phyloP scores from a whole-genome alignment of 805 yeast genomes.

The Candida khao-thaluensis region DNA sequence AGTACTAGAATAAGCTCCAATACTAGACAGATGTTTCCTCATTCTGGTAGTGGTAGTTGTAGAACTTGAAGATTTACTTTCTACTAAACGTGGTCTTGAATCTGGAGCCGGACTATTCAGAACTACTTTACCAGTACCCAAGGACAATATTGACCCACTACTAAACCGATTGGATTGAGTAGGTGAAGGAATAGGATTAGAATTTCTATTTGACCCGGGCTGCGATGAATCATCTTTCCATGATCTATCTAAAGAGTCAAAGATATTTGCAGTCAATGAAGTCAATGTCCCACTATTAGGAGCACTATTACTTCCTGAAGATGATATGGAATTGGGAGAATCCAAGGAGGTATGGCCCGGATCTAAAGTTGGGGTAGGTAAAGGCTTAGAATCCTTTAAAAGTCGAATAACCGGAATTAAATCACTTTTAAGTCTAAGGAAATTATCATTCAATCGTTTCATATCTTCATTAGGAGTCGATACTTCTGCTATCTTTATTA shows the following conservation, averaged over 20 bases:
- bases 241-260: slow-evolving; percentile 3
- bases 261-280: slow-evolving; percentile 3
- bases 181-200: slow-evolving; percentile 22
- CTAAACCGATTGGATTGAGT: slow-evolving; percentile 37
- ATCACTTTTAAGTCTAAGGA: slow-evolving; percentile 59
- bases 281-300: slow-evolving; percentile 13
- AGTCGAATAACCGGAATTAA: slow-evolving; percentile 61
- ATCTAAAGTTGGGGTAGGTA: slow-evolving; percentile 61
- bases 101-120: slow-evolving; percentile 8
- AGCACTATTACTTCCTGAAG: slow-evolving; percentile 14
- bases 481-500: slow-evolving; percentile 21
- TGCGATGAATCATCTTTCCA: slow-evolving; percentile 12
- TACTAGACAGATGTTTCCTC: slow-evolving; percentile 15
- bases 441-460: slow-evolving; percentile 50
- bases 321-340: slow-evolving; percentile 28
- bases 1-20: slow-evolving; percentile 3
- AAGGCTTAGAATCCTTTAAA: slow-evolving; percentile 63
- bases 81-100: slow-evolving; percentile 24
- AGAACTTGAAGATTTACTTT: slow-evolving; percentile 22
- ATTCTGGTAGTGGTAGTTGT: slow-evolving; percentile 24
- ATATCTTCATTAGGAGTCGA: slow-evolving; percentile 24
- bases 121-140: slow-evolving; percentile 43
- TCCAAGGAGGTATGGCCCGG: slow-evolving; percentile 32
- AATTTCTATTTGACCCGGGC: slow-evolving; percentile 13
- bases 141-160: slow-evolving; percentile 36